Conservation (phyloP, 75 land plant species). For the Ceratopteris richardii region DNA sequence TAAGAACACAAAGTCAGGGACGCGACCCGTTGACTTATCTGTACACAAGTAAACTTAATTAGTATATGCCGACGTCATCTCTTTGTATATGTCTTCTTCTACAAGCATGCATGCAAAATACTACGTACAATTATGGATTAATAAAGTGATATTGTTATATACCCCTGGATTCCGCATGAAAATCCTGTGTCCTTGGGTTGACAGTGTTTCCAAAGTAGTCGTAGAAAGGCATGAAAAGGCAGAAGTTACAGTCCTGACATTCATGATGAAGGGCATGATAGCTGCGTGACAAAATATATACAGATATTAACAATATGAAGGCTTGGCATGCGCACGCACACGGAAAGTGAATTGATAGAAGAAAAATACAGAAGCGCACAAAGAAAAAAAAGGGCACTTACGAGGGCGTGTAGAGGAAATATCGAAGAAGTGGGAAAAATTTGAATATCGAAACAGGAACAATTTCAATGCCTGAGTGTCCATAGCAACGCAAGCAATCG, state of each 20-base stretch:
- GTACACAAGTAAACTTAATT: background rate
- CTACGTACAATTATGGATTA: too few species aligned
- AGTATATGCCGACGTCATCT: background rate
- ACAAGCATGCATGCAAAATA: too few species aligned
- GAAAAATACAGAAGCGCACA: background rate
- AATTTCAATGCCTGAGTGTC: constrained; percentile 68
- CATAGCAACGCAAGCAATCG: constrained; percentile 75
- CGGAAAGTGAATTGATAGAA: too few species aligned
- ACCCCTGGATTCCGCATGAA: constrained; percentile 18
- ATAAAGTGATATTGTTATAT: too few species aligned
- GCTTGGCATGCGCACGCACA: too few species aligned
- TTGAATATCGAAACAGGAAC: constrained; percentile 38
- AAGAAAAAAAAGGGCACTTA: constrained; percentile 12
- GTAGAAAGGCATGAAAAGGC: constrained; percentile 91
- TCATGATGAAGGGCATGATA: constrained; percentile 83
- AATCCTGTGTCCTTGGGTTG: constrained; percentile 46
- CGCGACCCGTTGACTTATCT: constrained; percentile 12
- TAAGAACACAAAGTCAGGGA: constrained; percentile 80
- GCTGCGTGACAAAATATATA: constrained; percentile 25
- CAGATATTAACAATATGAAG: background rate
- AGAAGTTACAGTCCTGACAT: constrained; percentile 62
- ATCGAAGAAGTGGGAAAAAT: constrained; percentile 47
- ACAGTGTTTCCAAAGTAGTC: constrained; percentile 67
- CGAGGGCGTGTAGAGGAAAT: constrained; percentile 80
- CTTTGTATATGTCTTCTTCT: too few species aligned